Evolutionary conservation across 371 early-diverging fungal genomes (phyloP), one percentile per base, ranked within the genome.

Genomic region (Cokeromyces recurvatus): DNA sequence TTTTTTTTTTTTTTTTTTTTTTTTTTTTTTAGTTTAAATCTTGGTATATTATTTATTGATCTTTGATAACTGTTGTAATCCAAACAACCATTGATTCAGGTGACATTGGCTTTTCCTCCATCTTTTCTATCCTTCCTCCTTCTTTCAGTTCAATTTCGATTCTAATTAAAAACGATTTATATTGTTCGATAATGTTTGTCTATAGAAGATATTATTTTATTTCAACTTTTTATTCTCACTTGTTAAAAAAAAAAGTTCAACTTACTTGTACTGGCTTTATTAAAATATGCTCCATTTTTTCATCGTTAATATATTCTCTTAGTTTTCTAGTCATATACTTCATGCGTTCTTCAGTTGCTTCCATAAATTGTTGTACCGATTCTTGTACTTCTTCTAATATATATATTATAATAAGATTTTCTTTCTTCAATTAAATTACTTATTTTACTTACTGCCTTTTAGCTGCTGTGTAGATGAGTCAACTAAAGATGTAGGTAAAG

Each of bases 291-390:
- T 89, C 87, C 38, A 90, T 89, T 55, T 82, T 83, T 31, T 64
- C 53, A 60, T 91, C 90, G 24, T 85, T 83, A 29, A 91, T 53
- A 63, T 89, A 89, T 49, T 81, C 79, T 19, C 78, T 68, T 55
- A 91, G 62, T 46, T 82, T 83, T 24, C 44, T 48, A 14, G 76
- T 71, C 4, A 83, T 71, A 46, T 68, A 71, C 9, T 58, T 72
- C 32, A 91, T 65, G 42, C 79, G 49, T 27, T 74, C 74, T 15
- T 70, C 54, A 8, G 77, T 58, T 3, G 79, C 53, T 31, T 84
- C 79, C 52, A 73, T 77, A 50, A 89, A 88, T 5, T 59, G 59
- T 16, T 75, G 72, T 16, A 46, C 44, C 9, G 58, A 50, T 31
- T 53, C 43, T 1, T 52, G 47, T 16, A 68, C 57, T 24, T 59